Evolutionary conservation across 2,329 filamentous ascomycete genomes (phyloP).

Genomic region (Aspergillus ibericus): DNA sequence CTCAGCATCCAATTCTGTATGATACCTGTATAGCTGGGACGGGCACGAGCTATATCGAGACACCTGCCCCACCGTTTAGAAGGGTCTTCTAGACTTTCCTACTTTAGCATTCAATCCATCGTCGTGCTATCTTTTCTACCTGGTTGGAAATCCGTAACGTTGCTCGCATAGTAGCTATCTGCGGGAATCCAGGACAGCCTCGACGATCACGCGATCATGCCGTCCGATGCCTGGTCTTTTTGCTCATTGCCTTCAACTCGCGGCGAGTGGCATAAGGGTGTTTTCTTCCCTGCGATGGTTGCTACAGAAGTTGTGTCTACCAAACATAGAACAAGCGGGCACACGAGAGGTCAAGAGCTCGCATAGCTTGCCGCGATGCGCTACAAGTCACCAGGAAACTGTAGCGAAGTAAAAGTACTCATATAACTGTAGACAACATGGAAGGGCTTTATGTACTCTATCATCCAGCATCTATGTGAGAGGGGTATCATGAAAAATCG

Average conservation of each 20-base stretch:
- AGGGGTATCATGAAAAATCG: not conserved
- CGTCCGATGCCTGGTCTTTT: not conserved
- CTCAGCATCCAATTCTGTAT: conserved; percentile 31
- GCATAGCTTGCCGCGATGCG: not conserved
- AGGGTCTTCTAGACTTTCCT: conserved; percentile 20
- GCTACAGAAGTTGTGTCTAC: not conserved
- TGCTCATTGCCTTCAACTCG: not conserved
- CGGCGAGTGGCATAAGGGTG: not conserved
- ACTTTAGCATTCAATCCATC: conserved; percentile 20
- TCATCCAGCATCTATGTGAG: not conserved
- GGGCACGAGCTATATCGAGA: conserved; percentile 17
- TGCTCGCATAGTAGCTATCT: not conserved
- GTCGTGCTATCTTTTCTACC: conserved; percentile 11
- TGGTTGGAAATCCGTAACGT: not conserved
- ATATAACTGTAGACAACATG: not conserved
- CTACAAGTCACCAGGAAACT: not conserved
- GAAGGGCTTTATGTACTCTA: not conserved
- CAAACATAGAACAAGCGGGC: not conserved
- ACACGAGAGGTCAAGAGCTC: not conserved
- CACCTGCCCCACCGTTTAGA: conserved; percentile 19
- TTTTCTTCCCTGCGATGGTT: not conserved
- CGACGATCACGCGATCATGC: not conserved
- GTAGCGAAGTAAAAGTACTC: not conserved
- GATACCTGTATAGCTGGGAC: conserved; percentile 39
- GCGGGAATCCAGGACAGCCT: not conserved